Percentiles rank a stretch among this genome's conserved stretches.
Conservation (phyloP, 2,329 filamentous ascomycete species). For the Drechmeria coniospora region DNA sequence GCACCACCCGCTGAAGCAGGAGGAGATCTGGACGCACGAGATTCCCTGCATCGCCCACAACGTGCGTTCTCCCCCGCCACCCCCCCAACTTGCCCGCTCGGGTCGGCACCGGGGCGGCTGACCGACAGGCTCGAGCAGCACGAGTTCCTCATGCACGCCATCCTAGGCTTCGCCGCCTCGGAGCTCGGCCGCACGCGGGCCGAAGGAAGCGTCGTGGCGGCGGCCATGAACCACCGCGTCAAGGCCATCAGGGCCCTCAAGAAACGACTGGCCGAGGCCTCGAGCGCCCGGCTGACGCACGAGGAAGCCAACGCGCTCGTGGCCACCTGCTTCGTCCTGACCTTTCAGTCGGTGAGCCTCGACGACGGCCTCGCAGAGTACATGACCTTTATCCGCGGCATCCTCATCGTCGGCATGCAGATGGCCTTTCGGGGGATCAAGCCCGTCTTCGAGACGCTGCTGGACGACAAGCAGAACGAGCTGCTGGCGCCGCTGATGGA, state of each 20-base stretch:
- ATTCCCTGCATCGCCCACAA: conserved; percentile 53
- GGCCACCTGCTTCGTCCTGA: conserved; percentile 42
- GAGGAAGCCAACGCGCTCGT: conserved; percentile 44
- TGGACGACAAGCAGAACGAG: conserved; percentile 23
- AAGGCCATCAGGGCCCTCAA: conserved; percentile 48
- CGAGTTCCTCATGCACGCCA: conserved; percentile 55
- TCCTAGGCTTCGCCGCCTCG: conserved; percentile 52
- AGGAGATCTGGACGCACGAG: conserved; percentile 50
- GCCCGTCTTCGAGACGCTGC: conserved; percentile 33
- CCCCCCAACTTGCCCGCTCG: neutral
- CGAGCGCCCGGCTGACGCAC: too few relatives aligned
- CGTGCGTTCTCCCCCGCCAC: conserved; percentile 21
- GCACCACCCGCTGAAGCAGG: conserved; percentile 48
- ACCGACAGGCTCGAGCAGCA: conserved; percentile 23
- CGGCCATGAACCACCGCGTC: conserved; percentile 48
- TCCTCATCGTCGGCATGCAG: conserved; percentile 37
- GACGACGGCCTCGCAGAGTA: conserved; percentile 44
- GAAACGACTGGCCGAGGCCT: too few relatives aligned
- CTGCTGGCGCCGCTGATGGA: conserved; percentile 29
- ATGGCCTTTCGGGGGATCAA: conserved; percentile 33
- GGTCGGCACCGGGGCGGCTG: neutral
- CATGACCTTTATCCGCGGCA: conserved; percentile 44
- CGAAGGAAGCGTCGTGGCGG: conserved; percentile 34
- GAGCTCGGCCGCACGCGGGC: conserved; percentile 36
- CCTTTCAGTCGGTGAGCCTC: conserved; percentile 41